Base-by-base conservation (phyloP, 1,139 yeast species). In the Zhuliangozyma parablackwelliae region DNA sequence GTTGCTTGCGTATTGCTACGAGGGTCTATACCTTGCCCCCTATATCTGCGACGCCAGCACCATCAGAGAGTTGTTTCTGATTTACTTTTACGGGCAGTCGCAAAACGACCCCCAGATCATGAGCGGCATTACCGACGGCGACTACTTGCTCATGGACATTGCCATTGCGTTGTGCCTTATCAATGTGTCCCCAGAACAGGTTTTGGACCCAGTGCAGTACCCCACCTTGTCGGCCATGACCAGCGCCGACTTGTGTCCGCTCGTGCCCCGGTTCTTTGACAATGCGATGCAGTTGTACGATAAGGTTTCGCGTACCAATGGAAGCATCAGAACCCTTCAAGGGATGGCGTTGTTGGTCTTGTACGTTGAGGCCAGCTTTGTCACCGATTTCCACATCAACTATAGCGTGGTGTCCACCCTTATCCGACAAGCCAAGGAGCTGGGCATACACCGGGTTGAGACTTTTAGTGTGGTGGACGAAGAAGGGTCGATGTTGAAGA, bases 351-450 rank as follows among this genome's bases (percentile, higher is more conserved):
- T 59, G 26, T 40, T 59, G 30, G 43, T 50, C 7, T 28, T 52
- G 10, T 57, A 49, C 32, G 42, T 59, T 23, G 63, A 59, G 28
- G 47, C 52, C 3, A 45, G 45, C n/a, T 57, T 50, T 44, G 38
- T 54, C 7, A 47, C 58, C 10, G 57, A 54, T 30, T 48, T 57
- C 27, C 55, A 57, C 28, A 48, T 56, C 31, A 53, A 53, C 32
- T 49, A 50, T 34, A 44, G 43, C 12, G 40, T 60, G 26, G 43
- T 49, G 2, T 43, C 57, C 3, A 40, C 48, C 8, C 51, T 59
- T 30, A 48, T 56, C 6, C 44, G 59, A 21, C 49, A 42, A 29
- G 59, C 57, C 1, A 48, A 48, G 20, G 56, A 49, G 27, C 29
- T 51, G 24, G 60, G 59, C 2, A 31, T 53, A 7, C 53, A 54